These are phyloP conservation scores for Pistacia integerrima DNA, from an alignment of 345 rosid genomes.

Conservation along the genomic window DNA sequence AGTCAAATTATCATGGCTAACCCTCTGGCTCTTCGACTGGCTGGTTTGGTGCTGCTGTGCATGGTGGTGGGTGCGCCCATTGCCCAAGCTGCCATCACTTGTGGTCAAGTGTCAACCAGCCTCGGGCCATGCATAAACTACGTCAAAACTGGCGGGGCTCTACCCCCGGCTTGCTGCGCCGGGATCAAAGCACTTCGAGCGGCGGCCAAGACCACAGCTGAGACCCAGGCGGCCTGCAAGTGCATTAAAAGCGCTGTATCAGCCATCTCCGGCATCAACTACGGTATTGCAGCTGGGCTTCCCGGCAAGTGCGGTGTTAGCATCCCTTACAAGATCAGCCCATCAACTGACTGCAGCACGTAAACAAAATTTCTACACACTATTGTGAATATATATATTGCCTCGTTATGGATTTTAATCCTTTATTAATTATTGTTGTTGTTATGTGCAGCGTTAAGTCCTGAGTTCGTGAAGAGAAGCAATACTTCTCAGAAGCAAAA, in stretches of 20 bases:
- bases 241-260: conserved; percentile 46
- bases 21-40: neutral
- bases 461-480: too few species aligned
- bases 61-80: conserved; percentile 27
- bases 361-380: neutral
- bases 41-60: conserved; percentile 17
- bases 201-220: conserved; percentile 48
- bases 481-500: too few species aligned
- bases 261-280: conserved; percentile 28
- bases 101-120: conserved; percentile 23
- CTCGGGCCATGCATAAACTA: conserved; percentile 25
- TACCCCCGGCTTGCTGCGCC: conserved; percentile 41
- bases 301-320: conserved; percentile 53
- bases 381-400: too few species aligned
- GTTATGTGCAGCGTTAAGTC: too few species aligned
- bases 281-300: conserved; percentile 30
- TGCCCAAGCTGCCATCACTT: conserved; percentile 31
- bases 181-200: conserved; percentile 38
- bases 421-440: too few species aligned
- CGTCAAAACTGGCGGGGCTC: conserved; percentile 1
- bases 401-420: too few species aligned
- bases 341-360: conserved; percentile 51
- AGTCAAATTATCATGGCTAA: neutral
- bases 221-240: conserved; percentile 50
- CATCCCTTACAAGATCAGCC: conserved; percentile 54